Conservation (phyloP, 1,284 basidiomycete genomes). For the Ganoderma resinaceum region DNA sequence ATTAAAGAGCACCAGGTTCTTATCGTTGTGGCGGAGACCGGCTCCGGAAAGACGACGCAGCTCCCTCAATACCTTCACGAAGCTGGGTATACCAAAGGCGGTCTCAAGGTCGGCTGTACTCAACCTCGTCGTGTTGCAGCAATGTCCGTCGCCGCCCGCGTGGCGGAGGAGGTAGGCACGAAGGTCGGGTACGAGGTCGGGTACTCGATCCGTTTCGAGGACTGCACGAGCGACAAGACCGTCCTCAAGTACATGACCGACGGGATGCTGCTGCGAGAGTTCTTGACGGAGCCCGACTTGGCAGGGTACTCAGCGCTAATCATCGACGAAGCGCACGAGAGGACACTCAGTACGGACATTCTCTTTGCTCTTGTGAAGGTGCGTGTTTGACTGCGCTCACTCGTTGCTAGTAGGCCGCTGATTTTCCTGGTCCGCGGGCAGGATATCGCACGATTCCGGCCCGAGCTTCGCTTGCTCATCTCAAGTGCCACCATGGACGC, state of each 20-base stretch:
- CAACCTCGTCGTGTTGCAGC: constrained; percentile 99
- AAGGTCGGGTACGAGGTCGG: constrained; percentile 98
- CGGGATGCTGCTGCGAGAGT: constrained; percentile 96
- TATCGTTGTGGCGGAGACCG: constrained; percentile 93
- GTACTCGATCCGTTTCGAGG: constrained; percentile 99
- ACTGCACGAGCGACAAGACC: constrained; percentile 98
- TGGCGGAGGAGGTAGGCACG: constrained; percentile 98
- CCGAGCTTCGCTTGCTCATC: constrained; percentile 90
- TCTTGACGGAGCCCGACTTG: constrained; percentile 94
- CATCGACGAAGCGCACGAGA: constrained; percentile 97
- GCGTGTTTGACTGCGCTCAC: constrained; percentile 44
- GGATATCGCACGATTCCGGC: constrained; percentile 97
- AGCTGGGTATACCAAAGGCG: constrained; percentile 91
- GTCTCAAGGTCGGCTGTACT: constrained; percentile 95
- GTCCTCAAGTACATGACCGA: constrained; percentile 99
- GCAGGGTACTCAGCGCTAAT: constrained; percentile 93
- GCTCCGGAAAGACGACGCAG: constrained; percentile 98
- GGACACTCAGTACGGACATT: constrained; percentile 96
- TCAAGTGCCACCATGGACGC: constrained; percentile 98
- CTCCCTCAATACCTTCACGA: constrained; percentile 98
- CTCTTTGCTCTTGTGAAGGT: constrained; percentile 97
- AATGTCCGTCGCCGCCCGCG: constrained; percentile 99
- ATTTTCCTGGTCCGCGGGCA: constrained; percentile 41
- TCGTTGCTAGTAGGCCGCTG: constrained; percentile 33
- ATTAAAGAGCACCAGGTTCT: constrained; percentile 92